Evolutionary conservation across 495 filamentous ascomycete species (phyloP), one percentile per base, ranked within the genome.

Genomic region (Aspergillus taichungensis): DNA sequence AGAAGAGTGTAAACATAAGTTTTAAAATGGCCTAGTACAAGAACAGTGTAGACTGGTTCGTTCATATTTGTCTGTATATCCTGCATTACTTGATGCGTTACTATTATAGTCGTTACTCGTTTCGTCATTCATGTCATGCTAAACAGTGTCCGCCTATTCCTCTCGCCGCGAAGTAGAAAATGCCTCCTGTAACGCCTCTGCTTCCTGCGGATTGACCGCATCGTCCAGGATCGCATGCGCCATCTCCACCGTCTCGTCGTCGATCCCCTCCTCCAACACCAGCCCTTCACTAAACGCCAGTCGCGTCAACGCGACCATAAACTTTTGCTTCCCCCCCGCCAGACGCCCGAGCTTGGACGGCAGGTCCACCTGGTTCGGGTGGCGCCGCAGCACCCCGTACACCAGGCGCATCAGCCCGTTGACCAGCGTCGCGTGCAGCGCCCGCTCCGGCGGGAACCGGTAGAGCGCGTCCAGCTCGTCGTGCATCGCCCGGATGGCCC

Each of bases 181-280:
- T 24, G 73, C 78, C 30, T 66, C 66, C 11, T 77, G 63, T 28
- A 88, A 60, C 6, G 73, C 79, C 59, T 84, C 80, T 3, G 80
- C 83, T 60, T 88, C 84, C 51, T 87, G 77, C 6, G 81, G 80
- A 51, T 75, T 84, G 18, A 85, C 70, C 52, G 74, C 73, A 42
- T 74, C 71, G 52, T 86, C 81, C 37, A 88, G 55, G 48, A 88
- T 67, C 50, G 66, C 61, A 52, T 82, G 77, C 41, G 84, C 84
- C 60, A 71, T 75, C 42, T 85, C 80, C 13, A 80, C 71, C 9
- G 78, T 78, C 39, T 81, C 80, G 40, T 84, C 77, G 13, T 81
- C 76, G 42, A 88, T 81, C 3, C 80, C 81, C 13, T 63, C 63
- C 57, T 87, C 84, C 10, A 85, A 58, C 36, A 80, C 66, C 6